These are phyloP conservation scores for Ulota crispa DNA, from an alignment of 225 moss, liverwort and hornwort species.

Conservation along the genomic window DNA sequence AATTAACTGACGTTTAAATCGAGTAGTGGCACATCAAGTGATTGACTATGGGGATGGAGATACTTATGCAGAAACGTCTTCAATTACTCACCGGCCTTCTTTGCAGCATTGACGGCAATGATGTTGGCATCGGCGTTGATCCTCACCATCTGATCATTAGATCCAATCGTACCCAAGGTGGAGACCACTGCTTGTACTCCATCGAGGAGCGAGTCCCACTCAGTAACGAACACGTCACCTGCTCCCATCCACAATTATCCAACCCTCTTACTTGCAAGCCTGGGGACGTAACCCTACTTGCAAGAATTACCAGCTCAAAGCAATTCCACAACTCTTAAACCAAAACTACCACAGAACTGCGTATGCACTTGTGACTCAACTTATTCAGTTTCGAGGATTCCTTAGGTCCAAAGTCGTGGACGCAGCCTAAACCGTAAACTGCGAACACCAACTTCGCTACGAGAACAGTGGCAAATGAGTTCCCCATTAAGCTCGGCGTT, in stretches of 20 bases:
- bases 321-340: no score
- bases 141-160: slow-evolving; percentile 87
- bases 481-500: neutral
- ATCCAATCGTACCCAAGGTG: slow-evolving; percentile 74
- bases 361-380: no score
- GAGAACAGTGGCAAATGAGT: neutral
- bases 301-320: neutral
- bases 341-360: neutral
- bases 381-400: no score
- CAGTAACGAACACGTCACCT: slow-evolving; percentile 87
- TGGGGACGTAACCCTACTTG: neutral
- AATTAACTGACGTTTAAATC: neutral
- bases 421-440: neutral
- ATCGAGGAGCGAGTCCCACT: slow-evolving; percentile 85
- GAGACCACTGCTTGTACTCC: slow-evolving; percentile 86
- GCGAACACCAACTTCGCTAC: neutral
- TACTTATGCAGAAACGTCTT: neutral
- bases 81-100: slow-evolving; percentile 57
- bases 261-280: neutral
- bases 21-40: neutral
- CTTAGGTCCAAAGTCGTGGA: no score
- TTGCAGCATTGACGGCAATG: slow-evolving; percentile 78
- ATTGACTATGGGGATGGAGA: neutral
- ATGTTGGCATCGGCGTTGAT: slow-evolving; percentile 90
- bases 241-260: slow-evolving; percentile 16